Conservation (phyloP, 2,329 filamentous ascomycete genomes). For the Neofusicoccum umdonicola region DNA sequence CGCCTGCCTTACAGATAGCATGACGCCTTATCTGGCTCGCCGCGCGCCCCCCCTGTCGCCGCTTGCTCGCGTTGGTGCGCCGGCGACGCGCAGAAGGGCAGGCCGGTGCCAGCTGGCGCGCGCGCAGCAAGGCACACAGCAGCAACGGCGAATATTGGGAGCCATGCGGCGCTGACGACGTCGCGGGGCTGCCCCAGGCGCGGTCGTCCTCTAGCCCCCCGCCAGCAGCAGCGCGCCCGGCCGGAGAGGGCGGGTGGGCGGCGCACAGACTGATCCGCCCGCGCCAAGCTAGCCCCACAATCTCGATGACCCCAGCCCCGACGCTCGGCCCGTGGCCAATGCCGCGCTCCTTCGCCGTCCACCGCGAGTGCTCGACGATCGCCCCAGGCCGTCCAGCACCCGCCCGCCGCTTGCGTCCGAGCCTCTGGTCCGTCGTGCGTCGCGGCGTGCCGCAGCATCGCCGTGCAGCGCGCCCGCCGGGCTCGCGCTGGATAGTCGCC, state of each 20-base stretch:
- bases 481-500: not conserved
- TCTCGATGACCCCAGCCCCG: not conserved
- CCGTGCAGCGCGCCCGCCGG: too few species aligned
- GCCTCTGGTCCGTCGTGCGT: too few species aligned
- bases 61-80: not conserved
- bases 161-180: not conserved
- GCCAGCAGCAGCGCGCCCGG: not conserved
- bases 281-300: slow-evolving; percentile 7
- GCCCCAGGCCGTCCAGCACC: too few species aligned
- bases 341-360: too few species aligned
- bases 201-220: not conserved
- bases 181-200: not conserved
- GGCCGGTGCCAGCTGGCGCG: not conserved
- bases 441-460: not conserved
- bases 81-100: not conserved
- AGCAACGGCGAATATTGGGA: too few species aligned
- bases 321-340: not conserved
- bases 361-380: too few species aligned
- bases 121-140: not conserved
- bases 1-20: not conserved
- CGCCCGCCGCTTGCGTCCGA: too few species aligned
- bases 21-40: not conserved
- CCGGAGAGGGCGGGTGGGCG: slow-evolving; percentile 7
- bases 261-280: not conserved
- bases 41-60: not conserved